A percentile compares a stretch with the other conserved stretches of the same genome.
phyloP scores from a whole-genome alignment of 495 filamentous ascomycete genomes.

The Aspergillus wentii region DNA sequence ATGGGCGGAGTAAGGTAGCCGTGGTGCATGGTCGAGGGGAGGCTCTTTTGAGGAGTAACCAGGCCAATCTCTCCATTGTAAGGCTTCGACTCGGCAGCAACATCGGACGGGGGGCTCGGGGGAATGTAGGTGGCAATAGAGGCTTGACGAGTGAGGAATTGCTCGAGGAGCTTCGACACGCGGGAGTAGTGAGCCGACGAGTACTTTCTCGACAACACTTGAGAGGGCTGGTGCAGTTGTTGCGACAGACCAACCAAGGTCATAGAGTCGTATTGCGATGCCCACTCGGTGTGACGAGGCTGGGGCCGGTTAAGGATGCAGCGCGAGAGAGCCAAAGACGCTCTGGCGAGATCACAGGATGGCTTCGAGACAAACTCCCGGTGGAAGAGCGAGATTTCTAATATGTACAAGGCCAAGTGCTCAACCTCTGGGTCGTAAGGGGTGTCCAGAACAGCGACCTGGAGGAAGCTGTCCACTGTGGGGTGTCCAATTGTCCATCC shows the following conservation, averaged over 20 bases:
- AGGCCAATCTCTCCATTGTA: slow-evolving; percentile 48
- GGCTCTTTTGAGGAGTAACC: slow-evolving; percentile 82
- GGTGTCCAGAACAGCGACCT: slow-evolving; percentile 63
- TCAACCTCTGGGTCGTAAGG: slow-evolving; percentile 77
- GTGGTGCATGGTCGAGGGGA: slow-evolving; percentile 59
- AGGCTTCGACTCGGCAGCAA: slow-evolving; percentile 50
- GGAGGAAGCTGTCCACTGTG: slow-evolving; percentile 88
- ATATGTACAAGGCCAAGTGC: slow-evolving; percentile 89
- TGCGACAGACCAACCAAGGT: slow-evolving; percentile 80
- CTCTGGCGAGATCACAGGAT: slow-evolving; percentile 84
- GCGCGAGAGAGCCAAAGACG: slow-evolving; percentile 78
- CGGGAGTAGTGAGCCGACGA: slow-evolving; percentile 72
- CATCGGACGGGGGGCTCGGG: slow-evolving; percentile 66
- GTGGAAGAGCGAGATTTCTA: slow-evolving; percentile 92
- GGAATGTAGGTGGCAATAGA: slow-evolving; percentile 65
- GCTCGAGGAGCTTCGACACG: slow-evolving; percentile 74
- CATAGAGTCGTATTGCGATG: slow-evolving; percentile 71
- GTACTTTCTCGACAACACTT: slow-evolving; percentile 84
- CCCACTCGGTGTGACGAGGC: slow-evolving; percentile 71
- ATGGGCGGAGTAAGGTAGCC: slow-evolving; percentile 94
- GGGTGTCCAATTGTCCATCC: slow-evolving; percentile 95
- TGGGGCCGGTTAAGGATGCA: slow-evolving; percentile 81
- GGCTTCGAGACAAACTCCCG: slow-evolving; percentile 89
- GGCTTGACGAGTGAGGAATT: slow-evolving; percentile 81
- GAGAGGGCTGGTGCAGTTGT: slow-evolving; percentile 80